These are phyloP conservation scores for Tylopilus intermedius DNA, from an alignment of 768 basidiomycete species.

Conservation along the genomic window DNA sequence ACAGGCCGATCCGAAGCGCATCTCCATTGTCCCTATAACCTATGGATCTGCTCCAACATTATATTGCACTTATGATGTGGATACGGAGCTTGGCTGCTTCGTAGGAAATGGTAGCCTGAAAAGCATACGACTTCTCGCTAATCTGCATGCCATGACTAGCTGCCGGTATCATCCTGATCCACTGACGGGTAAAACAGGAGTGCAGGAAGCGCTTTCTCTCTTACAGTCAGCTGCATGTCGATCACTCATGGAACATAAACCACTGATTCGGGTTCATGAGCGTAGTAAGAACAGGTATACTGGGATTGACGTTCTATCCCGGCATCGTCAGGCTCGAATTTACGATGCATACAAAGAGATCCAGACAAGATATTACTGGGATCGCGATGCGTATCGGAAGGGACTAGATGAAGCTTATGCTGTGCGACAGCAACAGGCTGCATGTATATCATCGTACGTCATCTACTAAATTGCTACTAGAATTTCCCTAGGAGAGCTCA, in stretches of 20 bases:
- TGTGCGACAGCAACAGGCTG: no score
- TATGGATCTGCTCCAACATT: no score
- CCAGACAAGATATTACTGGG: not conserved
- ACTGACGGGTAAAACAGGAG: not conserved
- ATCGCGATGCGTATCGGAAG: not conserved
- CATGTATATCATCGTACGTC: no score
- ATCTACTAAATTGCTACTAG: no score
- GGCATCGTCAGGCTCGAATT: not conserved
- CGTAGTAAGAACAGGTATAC: no score
- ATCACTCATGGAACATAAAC: not conserved
- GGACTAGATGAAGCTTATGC: no score
- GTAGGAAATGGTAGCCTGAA: not conserved
- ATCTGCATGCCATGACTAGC: not conserved
- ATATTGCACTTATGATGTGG: not conserved
- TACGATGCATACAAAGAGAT: not conserved
- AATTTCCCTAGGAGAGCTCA: no score
- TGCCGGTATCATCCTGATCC: not conserved
- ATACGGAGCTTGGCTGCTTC: not conserved
- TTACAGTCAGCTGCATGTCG: not conserved
- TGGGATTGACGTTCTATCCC: no score
- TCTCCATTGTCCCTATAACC: no score
- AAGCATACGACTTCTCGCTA: not conserved
- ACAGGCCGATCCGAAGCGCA: not conserved
- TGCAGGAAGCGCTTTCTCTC: not conserved
- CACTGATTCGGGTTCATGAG: not conserved